phyloP scores from a whole-genome alignment of 2,329 filamentous ascomycete species.

The Xylaria sp. region DNA sequence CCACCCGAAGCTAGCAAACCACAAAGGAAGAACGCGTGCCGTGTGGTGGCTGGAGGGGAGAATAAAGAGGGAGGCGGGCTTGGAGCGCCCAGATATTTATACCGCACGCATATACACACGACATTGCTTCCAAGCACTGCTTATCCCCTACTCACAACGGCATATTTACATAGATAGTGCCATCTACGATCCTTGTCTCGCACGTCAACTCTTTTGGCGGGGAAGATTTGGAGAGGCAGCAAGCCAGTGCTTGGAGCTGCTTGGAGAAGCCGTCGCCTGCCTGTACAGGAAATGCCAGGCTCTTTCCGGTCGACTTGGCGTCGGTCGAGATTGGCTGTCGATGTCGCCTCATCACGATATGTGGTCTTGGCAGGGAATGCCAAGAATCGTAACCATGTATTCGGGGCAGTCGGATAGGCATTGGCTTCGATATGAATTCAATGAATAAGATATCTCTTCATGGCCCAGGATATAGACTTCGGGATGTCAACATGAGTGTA shows the following conservation, averaged over 20 bases:
- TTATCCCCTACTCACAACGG: slow-evolving; percentile 6
- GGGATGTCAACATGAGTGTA: too few species aligned
- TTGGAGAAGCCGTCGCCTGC: slow-evolving; percentile 21
- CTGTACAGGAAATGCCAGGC: slow-evolving; percentile 19
- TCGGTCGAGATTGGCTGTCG: slow-evolving; percentile 19
- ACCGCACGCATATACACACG: neutral
- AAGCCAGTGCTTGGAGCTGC: neutral
- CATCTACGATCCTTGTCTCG: slow-evolving; percentile 11
- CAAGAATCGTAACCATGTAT: slow-evolving; percentile 4
- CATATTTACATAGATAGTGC: slow-evolving; percentile 3
- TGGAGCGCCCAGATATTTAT: neutral
- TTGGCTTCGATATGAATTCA: too few species aligned
- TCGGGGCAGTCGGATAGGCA: neutral
- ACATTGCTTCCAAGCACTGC: neutral
- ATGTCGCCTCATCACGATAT: slow-evolving; percentile 1
- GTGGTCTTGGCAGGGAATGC: slow-evolving; percentile 18
- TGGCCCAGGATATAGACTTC: too few species aligned
- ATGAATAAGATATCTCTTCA: too few species aligned
- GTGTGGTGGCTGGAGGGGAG: neutral
- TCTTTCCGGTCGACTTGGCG: slow-evolving; percentile 25
- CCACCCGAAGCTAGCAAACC: neutral
- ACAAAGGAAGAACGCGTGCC: neutral
- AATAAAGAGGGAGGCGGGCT: neutral
- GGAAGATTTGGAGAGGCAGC: slow-evolving; percentile 16
- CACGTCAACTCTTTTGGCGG: slow-evolving; percentile 13